Evolutionary conservation across 805 yeast species (phyloP).

Genomic region (baker's yeast (Saccharomyces cerevisiae)): DNA sequence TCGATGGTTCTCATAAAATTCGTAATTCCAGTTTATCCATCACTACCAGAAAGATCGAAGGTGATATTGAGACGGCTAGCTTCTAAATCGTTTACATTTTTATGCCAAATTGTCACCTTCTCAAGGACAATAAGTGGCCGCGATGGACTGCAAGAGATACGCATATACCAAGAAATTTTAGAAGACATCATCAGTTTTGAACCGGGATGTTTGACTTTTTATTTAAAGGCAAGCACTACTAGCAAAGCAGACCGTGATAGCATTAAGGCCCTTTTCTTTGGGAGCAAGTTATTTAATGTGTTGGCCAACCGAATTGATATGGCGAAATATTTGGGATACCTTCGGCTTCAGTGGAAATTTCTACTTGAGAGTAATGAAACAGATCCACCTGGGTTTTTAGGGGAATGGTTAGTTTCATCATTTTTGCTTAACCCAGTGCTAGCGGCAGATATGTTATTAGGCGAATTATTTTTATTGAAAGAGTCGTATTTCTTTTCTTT

Average conservation of each 20-base stretch:
- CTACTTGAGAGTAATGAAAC: constrained; percentile 4
- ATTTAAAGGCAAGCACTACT: constrained; percentile 1
- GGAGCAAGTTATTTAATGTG: constrained; percentile 27
- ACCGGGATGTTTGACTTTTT: constrained; percentile 9
- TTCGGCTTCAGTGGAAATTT: constrained; percentile 17
- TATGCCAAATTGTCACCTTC: constrained; percentile 16
- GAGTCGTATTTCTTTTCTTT: constrained; percentile 7
- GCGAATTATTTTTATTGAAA: constrained; percentile 11
- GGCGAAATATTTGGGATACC: constrained; percentile 13
- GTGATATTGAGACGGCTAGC: constrained; percentile 5
- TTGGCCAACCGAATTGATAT: constrained; percentile 14
- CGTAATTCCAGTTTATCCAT: constrained; percentile 20
- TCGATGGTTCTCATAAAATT: constrained; percentile 4
- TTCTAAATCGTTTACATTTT: constrained; percentile 8
- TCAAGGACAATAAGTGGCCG: neutral
- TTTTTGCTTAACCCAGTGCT: constrained; percentile 14
- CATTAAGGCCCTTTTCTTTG: constrained; percentile 23
- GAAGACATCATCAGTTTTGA: constrained; percentile 8
- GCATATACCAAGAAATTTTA: constrained; percentile 10
- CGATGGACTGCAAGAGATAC: constrained; percentile 6
- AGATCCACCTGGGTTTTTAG: neutral
- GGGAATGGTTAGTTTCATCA: constrained; percentile 11
- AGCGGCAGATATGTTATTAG: constrained; percentile 12
- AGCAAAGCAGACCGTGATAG: constrained; percentile 6
- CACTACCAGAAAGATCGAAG: constrained; percentile 9